phyloP scores from a whole-genome alignment of 306 rosid species.

The Delonix regia region DNA sequence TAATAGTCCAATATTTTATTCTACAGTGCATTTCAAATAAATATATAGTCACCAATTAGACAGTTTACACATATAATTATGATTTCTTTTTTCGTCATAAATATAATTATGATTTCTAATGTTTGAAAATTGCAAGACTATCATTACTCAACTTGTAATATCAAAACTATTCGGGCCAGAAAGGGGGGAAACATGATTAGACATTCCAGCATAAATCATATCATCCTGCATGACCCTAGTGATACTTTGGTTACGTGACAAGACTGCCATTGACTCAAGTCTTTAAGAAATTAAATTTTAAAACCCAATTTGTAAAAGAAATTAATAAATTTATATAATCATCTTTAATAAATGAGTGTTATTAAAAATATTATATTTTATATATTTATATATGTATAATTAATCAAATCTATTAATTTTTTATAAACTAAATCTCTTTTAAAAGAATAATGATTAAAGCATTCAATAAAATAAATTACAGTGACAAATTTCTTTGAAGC shows the following conservation, averaged over 20 bases:
- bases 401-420: too few relatives aligned
- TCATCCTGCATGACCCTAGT: slow-evolving; percentile 29
- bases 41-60: too few relatives aligned
- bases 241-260: slow-evolving; percentile 30
- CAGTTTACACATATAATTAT: too few relatives aligned
- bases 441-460: not conserved
- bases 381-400: too few relatives aligned
- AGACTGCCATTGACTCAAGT: slow-evolving; percentile 6
- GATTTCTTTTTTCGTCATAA: too few relatives aligned
- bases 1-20: too few relatives aligned
- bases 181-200: slow-evolving; percentile 38
- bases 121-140: not conserved
- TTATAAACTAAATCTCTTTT: not conserved
- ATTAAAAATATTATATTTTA: too few relatives aligned
- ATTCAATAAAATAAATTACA: not conserved
- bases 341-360: too few relatives aligned
- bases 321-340: too few relatives aligned
- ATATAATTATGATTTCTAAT: too few relatives aligned
- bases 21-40: too few relatives aligned
- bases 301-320: not conserved
- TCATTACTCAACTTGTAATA: not conserved
- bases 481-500: slow-evolving; percentile 1
- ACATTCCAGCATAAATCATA: slow-evolving; percentile 37
- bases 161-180: not conserved
- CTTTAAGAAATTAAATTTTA: not conserved